Conservation (phyloP, 2,329 filamentous ascomycete genomes). For the Aspergillus piperis region DNA sequence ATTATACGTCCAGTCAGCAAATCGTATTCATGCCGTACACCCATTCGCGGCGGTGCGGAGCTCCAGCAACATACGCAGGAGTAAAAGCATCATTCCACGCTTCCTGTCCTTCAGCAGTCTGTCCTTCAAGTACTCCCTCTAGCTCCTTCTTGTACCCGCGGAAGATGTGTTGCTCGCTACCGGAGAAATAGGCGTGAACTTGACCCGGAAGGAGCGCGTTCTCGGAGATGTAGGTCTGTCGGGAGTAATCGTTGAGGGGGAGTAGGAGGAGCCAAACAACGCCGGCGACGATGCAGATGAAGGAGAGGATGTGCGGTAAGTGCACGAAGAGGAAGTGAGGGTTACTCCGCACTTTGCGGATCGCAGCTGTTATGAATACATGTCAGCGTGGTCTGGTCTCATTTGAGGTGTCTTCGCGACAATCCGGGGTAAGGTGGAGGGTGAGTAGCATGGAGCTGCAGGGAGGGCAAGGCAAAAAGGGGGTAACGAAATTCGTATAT, state of each 20-base stretch:
- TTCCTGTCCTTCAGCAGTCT: constrained; percentile 15
- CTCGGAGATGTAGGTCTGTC: constrained; percentile 93
- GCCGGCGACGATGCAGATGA: constrained; percentile 80
- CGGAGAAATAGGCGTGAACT: constrained; percentile 96
- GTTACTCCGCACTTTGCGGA: constrained; percentile 68
- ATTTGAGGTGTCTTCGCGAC: constrained; percentile 16
- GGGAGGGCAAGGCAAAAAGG: not conserved
- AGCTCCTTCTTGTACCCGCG: constrained; percentile 86
- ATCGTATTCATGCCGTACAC: not conserved
- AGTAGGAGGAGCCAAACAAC: constrained; percentile 87
- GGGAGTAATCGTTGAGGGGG: constrained; percentile 86
- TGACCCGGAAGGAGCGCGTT: constrained; percentile 94
- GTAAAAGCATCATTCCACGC: constrained; percentile 26
- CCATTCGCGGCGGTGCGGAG: not conserved
- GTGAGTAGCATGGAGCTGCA: constrained; percentile 7
- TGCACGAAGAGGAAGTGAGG: constrained; percentile 71
- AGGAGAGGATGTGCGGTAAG: constrained; percentile 82
- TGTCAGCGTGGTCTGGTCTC: constrained; percentile 20
- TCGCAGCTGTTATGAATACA: constrained; percentile 33
- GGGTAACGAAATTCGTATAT: not conserved
- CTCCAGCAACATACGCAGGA: constrained; percentile 28
- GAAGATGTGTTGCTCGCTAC: constrained; percentile 93
- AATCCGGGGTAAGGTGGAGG: constrained; percentile 18
- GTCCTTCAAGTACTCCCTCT: constrained; percentile 48
- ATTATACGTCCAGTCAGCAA: constrained; percentile 19